Conservation (phyloP, 495 filamentous ascomycete genomes). For the Geoglossum glabrum region DNA sequence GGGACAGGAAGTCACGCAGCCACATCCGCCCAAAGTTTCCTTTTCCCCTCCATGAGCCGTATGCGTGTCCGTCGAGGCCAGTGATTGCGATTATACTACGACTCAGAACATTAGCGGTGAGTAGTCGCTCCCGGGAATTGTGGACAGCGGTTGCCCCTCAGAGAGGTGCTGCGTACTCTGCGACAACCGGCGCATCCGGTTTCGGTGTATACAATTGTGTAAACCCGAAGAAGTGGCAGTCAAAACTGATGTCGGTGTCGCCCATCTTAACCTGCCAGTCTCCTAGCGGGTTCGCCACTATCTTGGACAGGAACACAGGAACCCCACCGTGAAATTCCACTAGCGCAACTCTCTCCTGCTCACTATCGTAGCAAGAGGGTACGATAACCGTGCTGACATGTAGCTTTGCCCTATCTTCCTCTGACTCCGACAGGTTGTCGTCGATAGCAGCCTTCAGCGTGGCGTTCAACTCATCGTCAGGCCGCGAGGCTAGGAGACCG, state of each 20-base stretch:
- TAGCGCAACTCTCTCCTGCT: too few species aligned
- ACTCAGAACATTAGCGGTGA: too few species aligned
- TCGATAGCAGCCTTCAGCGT: too few species aligned
- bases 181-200: neutral
- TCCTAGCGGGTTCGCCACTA: neutral
- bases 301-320: neutral
- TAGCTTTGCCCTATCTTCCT: too few species aligned
- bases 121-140: neutral
- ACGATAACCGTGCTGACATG: too few species aligned
- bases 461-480: too few species aligned
- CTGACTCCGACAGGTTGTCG: too few species aligned
- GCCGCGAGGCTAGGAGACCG: too few species aligned
- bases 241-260: conserved; percentile 8
- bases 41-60: neutral
- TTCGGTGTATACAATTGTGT: conserved; percentile 8
- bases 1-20: conserved; percentile 14
- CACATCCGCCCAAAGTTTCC: conserved; percentile 5
- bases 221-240: conserved; percentile 9
- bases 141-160: too few species aligned
- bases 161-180: too few species aligned
- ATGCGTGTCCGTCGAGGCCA: conserved; percentile 13
- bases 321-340: neutral
- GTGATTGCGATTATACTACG: conserved; percentile 18
- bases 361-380: too few species aligned
- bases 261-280: neutral